Conservation (phyloP, 2,329 filamentous ascomycete species). For the Coniella lustricola region DNA sequence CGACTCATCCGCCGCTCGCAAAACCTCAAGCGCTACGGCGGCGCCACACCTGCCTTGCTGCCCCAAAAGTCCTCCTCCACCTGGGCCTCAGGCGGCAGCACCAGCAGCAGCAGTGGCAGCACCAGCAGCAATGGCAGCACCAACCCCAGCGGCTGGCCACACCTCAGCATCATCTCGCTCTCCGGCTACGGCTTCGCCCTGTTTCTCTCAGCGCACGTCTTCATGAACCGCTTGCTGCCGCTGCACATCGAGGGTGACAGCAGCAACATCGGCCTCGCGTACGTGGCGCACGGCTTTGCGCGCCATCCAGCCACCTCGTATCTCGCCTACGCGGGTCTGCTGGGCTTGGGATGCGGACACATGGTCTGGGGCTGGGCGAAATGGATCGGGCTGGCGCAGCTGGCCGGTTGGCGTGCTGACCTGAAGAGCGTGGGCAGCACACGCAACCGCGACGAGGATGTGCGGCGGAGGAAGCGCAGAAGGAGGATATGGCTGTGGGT, state of each 20-base stretch:
- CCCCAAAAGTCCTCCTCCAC: conserved; percentile 26
- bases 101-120: conserved; percentile 19
- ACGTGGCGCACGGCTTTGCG: conserved; percentile 78
- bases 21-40: conserved; percentile 69
- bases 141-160: conserved; percentile 52
- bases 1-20: conserved; percentile 68
- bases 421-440: conserved; percentile 17
- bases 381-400: conserved; percentile 64
- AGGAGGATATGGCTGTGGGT: conserved; percentile 65
- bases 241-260: conserved; percentile 73
- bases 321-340: conserved; percentile 60
- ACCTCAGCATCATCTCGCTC: conserved; percentile 59
- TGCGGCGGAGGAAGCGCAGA: conserved; percentile 43
- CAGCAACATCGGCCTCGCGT: conserved; percentile 77
- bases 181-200: conserved; percentile 65
- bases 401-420: conserved; percentile 41
- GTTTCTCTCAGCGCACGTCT: conserved; percentile 63
- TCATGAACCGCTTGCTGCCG: conserved; percentile 70
- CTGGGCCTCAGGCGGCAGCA: conserved; percentile 25
- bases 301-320: conserved; percentile 61
- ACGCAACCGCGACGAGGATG: conserved; percentile 39
- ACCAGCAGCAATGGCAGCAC: conserved; percentile 19
- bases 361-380: conserved; percentile 79
- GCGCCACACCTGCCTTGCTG: conserved; percentile 49
- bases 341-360: conserved; percentile 65